Evolutionary conservation across 1,139 yeast genomes (phyloP).

Genomic region (Saccharomyces pastorianus): DNA sequence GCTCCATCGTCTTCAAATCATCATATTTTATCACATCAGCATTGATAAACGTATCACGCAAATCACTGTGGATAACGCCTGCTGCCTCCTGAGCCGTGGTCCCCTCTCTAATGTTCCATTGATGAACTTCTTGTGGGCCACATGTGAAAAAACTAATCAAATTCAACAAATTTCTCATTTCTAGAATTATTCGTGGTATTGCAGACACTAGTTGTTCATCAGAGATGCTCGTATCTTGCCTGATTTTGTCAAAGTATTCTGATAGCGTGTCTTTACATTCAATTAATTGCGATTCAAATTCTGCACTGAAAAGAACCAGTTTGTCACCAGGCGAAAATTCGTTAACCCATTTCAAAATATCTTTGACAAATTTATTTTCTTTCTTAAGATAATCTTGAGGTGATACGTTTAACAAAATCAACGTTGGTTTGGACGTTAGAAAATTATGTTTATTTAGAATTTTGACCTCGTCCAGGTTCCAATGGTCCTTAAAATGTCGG

Average conservation of each 20-base stretch:
- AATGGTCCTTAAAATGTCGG: constrained; percentile 35
- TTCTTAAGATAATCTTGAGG: constrained; percentile 43
- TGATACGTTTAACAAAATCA: constrained; percentile 52
- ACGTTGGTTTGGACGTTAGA: constrained; percentile 63
- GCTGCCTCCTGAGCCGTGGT: constrained; percentile 89
- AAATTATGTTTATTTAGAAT: constrained; percentile 52
- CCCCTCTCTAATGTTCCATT: constrained; percentile 81
- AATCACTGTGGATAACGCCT: constrained; percentile 84
- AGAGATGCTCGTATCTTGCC: background rate
- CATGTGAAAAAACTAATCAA: constrained; percentile 85
- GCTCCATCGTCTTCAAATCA: constrained; percentile 36
- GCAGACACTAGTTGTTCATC: constrained; percentile 23
- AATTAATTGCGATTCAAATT: constrained; percentile 42
- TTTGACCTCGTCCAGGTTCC: constrained; percentile 51
- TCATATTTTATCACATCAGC: constrained; percentile 61
- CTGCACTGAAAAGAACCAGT: constrained; percentile 52
- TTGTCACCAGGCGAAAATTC: constrained; percentile 50
- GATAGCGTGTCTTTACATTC: constrained; percentile 24
- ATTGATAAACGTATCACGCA: constrained; percentile 72
- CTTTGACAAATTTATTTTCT: constrained; percentile 39
- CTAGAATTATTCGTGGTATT: constrained; percentile 41
- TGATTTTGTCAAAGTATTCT: constrained; percentile 9
- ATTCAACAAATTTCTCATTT: constrained; percentile 61
- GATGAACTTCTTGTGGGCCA: constrained; percentile 83
- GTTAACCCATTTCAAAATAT: constrained; percentile 45